These are phyloP conservation scores for Populus hybrid DNA, from an alignment of 441 rosid species.

Conservation along the genomic window DNA sequence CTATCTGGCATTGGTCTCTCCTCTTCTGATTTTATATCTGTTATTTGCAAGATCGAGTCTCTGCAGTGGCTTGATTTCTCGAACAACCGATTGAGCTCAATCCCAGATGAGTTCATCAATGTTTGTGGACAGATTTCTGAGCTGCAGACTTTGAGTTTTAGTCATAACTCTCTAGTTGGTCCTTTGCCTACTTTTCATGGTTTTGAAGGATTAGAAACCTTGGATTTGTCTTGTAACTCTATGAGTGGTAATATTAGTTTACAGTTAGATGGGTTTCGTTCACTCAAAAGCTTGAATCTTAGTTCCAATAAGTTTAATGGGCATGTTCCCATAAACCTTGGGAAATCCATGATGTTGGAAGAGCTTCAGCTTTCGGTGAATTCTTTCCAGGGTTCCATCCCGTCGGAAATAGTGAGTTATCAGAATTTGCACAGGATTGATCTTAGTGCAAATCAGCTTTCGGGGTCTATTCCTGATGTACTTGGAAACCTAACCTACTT, in stretches of 20 bases:
- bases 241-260: slow-evolving; percentile 36
- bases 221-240: slow-evolving; percentile 51
- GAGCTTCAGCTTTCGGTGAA: slow-evolving; percentile 49
- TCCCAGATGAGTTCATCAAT: slow-evolving; percentile 43
- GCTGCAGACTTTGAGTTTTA: slow-evolving; percentile 48
- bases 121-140: slow-evolving; percentile 39
- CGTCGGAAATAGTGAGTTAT: slow-evolving; percentile 35
- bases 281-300: slow-evolving; percentile 49
- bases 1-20: too few relatives aligned
- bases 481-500: slow-evolving; percentile 49
- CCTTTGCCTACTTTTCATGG: slow-evolving; percentile 45
- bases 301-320: slow-evolving; percentile 36
- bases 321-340: slow-evolving; percentile 41
- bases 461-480: slow-evolving; percentile 45
- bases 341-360: slow-evolving; percentile 35
- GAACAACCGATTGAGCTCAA: slow-evolving; percentile 40
- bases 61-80: slow-evolving; percentile 56
- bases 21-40: slow-evolving; percentile 37
- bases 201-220: slow-evolving; percentile 43
- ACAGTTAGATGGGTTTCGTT: slow-evolving; percentile 48
- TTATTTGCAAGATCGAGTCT: slow-evolving; percentile 50
- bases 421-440: slow-evolving; percentile 43
- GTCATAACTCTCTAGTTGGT: slow-evolving; percentile 38
- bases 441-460: slow-evolving; percentile 47
- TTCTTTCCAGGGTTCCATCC: slow-evolving; percentile 37